A percentile compares a stretch with the other conserved stretches of the same genome.
Evolutionary conservation across 129 eudicot species (phyloP).

Genomic region (Centaurea solstitialis): DNA sequence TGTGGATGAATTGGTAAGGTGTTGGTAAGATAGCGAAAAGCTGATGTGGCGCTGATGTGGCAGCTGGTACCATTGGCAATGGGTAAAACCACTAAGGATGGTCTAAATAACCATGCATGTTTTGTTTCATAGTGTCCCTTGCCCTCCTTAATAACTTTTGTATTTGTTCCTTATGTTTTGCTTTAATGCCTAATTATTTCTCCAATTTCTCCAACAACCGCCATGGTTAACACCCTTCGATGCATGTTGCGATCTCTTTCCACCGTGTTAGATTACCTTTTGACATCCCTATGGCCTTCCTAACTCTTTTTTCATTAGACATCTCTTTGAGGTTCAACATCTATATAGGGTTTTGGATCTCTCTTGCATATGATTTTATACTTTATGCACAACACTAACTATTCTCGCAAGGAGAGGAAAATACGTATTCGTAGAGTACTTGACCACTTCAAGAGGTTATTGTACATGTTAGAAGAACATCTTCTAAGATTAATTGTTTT

Average conservation of each 20-base stretch:
- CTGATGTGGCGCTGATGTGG: no score
- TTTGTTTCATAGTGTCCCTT: background rate
- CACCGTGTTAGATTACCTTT: background rate
- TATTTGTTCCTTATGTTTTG: no score
- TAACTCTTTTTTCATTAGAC: background rate
- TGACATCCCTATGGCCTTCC: background rate
- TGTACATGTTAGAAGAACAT: background rate
- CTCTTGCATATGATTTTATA: background rate
- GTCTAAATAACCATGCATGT: background rate
- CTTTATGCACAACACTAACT: background rate
- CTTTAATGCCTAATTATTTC: no score
- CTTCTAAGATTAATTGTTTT: background rate
- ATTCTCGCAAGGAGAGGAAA: background rate
- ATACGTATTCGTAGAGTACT: background rate
- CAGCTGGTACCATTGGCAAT: no score
- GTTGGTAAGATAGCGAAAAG: no score
- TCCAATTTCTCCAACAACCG: no score
- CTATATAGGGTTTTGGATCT: background rate
- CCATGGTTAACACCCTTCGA: background rate
- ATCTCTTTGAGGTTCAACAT: background rate
- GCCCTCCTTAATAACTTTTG: background rate
- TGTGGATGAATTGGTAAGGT: no score
- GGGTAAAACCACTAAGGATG: no score
- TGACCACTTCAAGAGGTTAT: background rate
- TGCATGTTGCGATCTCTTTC: background rate